phyloP scores from a whole-genome alignment of 1,139 yeast genomes.

The Kurtzmaniella quercitrusa region DNA sequence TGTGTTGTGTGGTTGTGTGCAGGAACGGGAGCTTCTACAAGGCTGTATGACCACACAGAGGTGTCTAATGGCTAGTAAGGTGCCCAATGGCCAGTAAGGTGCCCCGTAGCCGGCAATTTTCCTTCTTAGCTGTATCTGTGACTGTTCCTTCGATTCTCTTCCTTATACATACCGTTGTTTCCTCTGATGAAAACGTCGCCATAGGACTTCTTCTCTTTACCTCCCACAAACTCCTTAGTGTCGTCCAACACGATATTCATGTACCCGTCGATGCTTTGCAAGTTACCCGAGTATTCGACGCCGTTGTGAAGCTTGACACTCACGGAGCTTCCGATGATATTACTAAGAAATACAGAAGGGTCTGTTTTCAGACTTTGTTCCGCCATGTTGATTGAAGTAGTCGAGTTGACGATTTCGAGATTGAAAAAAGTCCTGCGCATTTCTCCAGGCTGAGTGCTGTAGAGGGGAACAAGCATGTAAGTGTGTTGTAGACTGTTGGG shows the following conservation, averaged over 20 bases:
- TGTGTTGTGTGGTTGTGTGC: neutral
- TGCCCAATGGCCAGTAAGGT: too few relatives aligned
- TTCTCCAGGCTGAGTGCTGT: too few relatives aligned
- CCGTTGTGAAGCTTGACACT: slow-evolving; percentile 85
- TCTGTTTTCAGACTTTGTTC: slow-evolving; percentile 28
- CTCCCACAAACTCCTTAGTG: slow-evolving; percentile 63
- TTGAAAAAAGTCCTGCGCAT: neutral
- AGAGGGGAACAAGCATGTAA: too few relatives aligned
- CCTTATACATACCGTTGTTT: slow-evolving; percentile 70
- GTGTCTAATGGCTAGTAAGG: too few relatives aligned
- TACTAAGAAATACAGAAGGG: slow-evolving; percentile 76
- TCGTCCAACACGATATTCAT: slow-evolving; percentile 90
- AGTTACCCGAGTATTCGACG: slow-evolving; percentile 66
- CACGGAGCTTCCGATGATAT: slow-evolving; percentile 76
- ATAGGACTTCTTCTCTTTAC: slow-evolving; percentile 50
- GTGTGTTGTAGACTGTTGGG: too few relatives aligned
- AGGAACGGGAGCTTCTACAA: neutral
- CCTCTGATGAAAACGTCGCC: slow-evolving; percentile 95
- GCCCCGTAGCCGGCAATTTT: too few relatives aligned
- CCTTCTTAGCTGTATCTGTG: too few relatives aligned
- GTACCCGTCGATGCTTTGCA: slow-evolving; percentile 93
- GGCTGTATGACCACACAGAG: too few relatives aligned
- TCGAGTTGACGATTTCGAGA: neutral
- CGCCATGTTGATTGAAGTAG: slow-evolving; percentile 8
- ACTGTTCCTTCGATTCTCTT: too few relatives aligned